These are phyloP conservation scores for Xylaria sp. DNA, from an alignment of 2,329 filamentous ascomycete genomes.

Conservation along the genomic window DNA sequence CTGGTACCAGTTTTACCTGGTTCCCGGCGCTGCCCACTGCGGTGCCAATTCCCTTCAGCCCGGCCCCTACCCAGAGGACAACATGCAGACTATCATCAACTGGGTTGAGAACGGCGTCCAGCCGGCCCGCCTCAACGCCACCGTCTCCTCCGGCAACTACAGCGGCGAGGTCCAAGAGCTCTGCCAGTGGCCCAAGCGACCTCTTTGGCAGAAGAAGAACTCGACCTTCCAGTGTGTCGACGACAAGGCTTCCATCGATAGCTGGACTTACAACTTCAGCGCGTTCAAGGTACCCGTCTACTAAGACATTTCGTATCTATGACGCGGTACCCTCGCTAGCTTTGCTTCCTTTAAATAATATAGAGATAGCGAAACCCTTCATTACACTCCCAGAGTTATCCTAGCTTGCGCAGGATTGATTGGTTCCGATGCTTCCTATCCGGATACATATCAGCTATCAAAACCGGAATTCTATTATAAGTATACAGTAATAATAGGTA, in stretches of 20 bases:
- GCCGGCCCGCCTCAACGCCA: constrained; percentile 54
- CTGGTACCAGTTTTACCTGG: constrained; percentile 66
- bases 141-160: constrained; percentile 48
- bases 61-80: constrained; percentile 63
- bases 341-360: background rate
- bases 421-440: background rate
- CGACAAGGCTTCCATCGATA: constrained; percentile 4
- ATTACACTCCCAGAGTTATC: background rate
- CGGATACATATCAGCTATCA: background rate
- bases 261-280: constrained; percentile 11
- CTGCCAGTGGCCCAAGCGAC: constrained; percentile 55
- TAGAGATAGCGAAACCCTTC: background rate
- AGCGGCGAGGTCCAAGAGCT: constrained; percentile 52
- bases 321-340: background rate
- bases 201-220: constrained; percentile 46
- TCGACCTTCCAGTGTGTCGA: constrained; percentile 44
- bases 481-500: background rate
- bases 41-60: constrained; percentile 58
- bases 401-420: background rate
- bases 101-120: constrained; percentile 69
- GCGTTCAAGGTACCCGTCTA: constrained; percentile 14
- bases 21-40: constrained; percentile 66
- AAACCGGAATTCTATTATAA: background rate
- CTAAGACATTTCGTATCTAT: background rate
- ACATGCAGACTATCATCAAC: constrained; percentile 77